These are phyloP conservation scores for Pichia cabralensis DNA, from an alignment of 805 yeast species.

Conservation along the genomic window DNA sequence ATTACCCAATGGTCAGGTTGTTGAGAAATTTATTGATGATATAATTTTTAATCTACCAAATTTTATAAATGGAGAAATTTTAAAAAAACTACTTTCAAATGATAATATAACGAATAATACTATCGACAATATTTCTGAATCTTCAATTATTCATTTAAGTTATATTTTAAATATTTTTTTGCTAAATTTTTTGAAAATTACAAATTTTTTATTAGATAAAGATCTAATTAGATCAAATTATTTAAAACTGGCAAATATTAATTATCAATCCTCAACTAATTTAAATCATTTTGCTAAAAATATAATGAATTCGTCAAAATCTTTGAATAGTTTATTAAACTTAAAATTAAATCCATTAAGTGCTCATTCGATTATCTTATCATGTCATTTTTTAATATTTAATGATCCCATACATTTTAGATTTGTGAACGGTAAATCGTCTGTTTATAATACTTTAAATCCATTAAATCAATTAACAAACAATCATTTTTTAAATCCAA, in stretches of 20 bases:
- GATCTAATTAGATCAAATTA: conserved; percentile 8
- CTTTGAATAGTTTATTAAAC: conserved; percentile 8
- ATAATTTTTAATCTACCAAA: conserved; percentile 27
- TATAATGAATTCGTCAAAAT: conserved; percentile 6
- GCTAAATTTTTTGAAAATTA: conserved; percentile 1
- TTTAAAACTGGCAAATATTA: conserved; percentile 4
- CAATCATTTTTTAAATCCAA: conserved; percentile 17
- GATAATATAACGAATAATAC: background rate
- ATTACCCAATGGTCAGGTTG: conserved; percentile 36
- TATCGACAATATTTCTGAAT: background rate
- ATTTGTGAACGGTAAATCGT: conserved; percentile 8
- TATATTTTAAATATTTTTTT: conserved; percentile 9
- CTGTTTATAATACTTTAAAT: conserved; percentile 12
- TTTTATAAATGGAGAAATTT: conserved; percentile 6
- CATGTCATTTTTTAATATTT: conserved; percentile 16
- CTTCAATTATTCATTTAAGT: background rate
- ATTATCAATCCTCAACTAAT: conserved; percentile 10
- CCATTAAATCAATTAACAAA: conserved; percentile 15
- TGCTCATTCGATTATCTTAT: conserved; percentile 10
- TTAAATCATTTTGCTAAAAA: conserved; percentile 1
- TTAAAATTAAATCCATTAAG: conserved; percentile 7
- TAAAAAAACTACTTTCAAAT: background rate
- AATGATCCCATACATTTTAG: conserved; percentile 22
- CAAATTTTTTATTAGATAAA: conserved; percentile 1
- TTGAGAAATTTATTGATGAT: conserved; percentile 36